Evolutionary conservation across 306 rosid species (phyloP), one percentile per base, ranked within the genome.

Genomic region (Vigna trinervia): DNA sequence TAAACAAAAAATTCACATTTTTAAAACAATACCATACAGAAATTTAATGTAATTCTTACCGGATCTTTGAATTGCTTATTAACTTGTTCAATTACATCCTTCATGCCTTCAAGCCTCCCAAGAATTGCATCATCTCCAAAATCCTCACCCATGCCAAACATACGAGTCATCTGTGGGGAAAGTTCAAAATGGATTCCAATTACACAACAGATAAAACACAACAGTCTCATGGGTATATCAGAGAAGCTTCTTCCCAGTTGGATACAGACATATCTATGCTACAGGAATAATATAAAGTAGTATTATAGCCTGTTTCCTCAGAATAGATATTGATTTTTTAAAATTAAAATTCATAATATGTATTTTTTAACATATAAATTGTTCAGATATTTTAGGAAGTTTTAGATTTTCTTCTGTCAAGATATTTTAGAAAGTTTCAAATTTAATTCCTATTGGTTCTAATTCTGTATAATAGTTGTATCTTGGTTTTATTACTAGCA

Each of bases 51-150:
- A 69, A 65, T 23, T 77, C 91, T 84, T 92, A 96, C 98, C 2
- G 99, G 99, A 79, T 92, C 90, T 86, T 92, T 96, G 86, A 96
- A 96, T 86, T 96, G 99, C 86, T 52, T 74, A 71, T 96, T 96
- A 50, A 96, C 99, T 92, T 93, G 97, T 82, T 92, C 98, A 23
- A 96, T 92, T 50, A 96, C 91, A 53, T 92, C 98, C 84, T 84
- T 96, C 99, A 96, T 92, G 85, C 98, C 93, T 84, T 92, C 98
- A 20, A 96, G 90, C 93, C 58, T 89, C 86, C 99, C 99, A 61
- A 96, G 80, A 61, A 96, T 81, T 57, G 97, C 98, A 80, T 96
- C 99, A 83, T 96, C 99, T 43, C 94, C 97, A 83, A 91, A 93
- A 72, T 96, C 98, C 3, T 92, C 99, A 59, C 88, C 99, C 78